Conservation (phyloP, 176 grass and related monocot species). For the Aegilops tauschii region DNA sequence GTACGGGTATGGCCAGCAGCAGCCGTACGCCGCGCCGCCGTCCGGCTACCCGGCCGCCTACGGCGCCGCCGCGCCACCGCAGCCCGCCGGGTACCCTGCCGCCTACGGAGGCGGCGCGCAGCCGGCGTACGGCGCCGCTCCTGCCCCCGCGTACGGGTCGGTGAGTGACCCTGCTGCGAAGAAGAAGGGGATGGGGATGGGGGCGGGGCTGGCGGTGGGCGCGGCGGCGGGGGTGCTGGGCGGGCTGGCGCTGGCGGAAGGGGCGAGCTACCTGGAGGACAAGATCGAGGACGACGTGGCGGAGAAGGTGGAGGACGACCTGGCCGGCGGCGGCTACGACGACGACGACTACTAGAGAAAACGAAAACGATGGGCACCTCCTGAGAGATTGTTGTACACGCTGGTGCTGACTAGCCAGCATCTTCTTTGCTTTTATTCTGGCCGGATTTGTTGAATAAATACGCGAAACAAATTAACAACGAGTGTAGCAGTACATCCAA, state of each 20-base stretch:
- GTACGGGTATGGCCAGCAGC: slow-evolving; percentile 43
- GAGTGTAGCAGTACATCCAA: background rate
- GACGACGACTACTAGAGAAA: slow-evolving; percentile 22
- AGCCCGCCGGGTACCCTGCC: background rate
- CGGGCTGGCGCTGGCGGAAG: slow-evolving; percentile 52
- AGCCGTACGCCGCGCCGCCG: slow-evolving; percentile 6
- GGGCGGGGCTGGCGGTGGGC: slow-evolving; percentile 56
- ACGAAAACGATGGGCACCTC: too few species aligned
- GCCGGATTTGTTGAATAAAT: background rate
- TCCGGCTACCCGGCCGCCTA: slow-evolving; percentile 16
- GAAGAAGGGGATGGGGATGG: slow-evolving; percentile 54
- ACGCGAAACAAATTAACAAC: background rate
- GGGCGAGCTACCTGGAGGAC: slow-evolving; percentile 58
- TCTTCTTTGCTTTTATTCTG: background rate
- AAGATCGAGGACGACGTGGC: slow-evolving; percentile 55
- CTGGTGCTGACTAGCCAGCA: background rate
- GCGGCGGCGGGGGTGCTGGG: slow-evolving; percentile 59
- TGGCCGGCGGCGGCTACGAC: slow-evolving; percentile 22
- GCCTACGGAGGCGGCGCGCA: background rate
- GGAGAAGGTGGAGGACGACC: slow-evolving; percentile 60
- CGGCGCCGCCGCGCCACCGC: slow-evolving; percentile 4
- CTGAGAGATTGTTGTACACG: background rate
- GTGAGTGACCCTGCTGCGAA: slow-evolving; percentile 9
- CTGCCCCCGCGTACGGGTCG: background rate
- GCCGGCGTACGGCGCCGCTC: background rate